Evolutionary conservation across 164 flowering plant genomes (phyloP), one percentile per base, ranked within the genome.

Genomic region (Paratinospora sagittata): DNA sequence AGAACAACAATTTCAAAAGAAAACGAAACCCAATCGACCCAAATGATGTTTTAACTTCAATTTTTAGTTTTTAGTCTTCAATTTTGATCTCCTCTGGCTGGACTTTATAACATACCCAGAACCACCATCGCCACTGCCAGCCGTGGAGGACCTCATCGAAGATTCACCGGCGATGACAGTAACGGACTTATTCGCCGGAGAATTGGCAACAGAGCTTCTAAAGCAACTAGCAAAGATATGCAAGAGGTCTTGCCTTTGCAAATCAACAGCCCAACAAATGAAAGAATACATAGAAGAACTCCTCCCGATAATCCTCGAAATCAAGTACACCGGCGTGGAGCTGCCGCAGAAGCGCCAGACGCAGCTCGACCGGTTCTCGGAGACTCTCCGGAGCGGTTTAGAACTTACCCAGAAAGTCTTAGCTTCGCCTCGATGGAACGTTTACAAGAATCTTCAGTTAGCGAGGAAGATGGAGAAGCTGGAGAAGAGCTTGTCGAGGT

Each of bases 241-340:
- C 69, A 39, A 76, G 5, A 84, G 78, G 45, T 80, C 85, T 6
- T 68, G 45, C 11, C 41, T 76, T 33, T 84, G 83, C 79, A 86
- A 81, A 66, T 37, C 86, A 0, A 84, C 68, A 26, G 94, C 97
- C 0, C 84, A 82, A 43, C 72, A 76, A 12, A 81, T 91, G 34
- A 75, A 62, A 11, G 6, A 19, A 10, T 41, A 73, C 77, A 78
- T 91, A 45, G 7, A 79, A 0, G 77, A 82, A 2, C 78, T 85
- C 69, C 82, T 74, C 12, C 93, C 92, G 6, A 82, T 83, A 68
- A 84, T 91, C 63, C 78, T 78, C 30, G 97, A 91, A 66, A 85
- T 89, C 84, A 82, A 88, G 70, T 82, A 78, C 81, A 77, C 91
- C 37, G 97, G 97, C 66, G 90, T 87, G 16, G 97, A 91, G 64